Evolutionary conservation across 2,329 filamentous ascomycete species (phyloP), one percentile per base, ranked within the genome.

Genomic region (Davidsoniella neocaledoniae): DNA sequence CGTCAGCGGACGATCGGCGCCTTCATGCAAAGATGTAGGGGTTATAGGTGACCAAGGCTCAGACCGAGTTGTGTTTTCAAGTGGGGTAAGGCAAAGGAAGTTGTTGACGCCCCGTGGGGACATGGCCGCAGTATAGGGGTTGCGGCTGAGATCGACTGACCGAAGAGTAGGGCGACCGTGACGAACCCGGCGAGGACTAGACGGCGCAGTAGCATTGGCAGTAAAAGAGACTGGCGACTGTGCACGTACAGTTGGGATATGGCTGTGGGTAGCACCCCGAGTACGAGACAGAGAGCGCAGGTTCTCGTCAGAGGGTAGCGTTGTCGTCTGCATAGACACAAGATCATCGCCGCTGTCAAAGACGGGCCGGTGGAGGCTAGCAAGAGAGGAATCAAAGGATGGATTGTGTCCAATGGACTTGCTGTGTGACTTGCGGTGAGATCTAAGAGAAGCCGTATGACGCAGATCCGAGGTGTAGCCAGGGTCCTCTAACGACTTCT

Each of bases 1-100:
- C 5, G 72, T 72, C 33, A 63, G 58, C 1, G 72, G 71, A 43
- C 73, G 64, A 10, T 70, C 64, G 9, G 70, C 68, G 3, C 36
- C 43, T 33, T 44, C 29, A 25, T 23, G 36, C 7, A 38, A 33
- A 19, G 5, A 40, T 5, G 29, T 33, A 10, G 29, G 40, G 14
- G 23, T 29, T 5, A 40, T 14, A 37, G 33, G 14, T 10, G 67
- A 66, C 8, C 66, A 64, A 3, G 63, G 55, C 8, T 66, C 52
- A 3, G 59, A 56, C 37, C 55, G 56, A 26, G 60, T 56, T 16
- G 58, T 58, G 36, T 57, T 57, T 10, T 53, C 46, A 19, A 53
- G 25, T 2, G 51, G 23, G 25, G 51, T 53, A 21, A 53, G 29
- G 10, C 51, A 46, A 4, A 53, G 46, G 26, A 53, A 53, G 43